Conservation (phyloP, 202 grass and related monocot genomes). For the Schoenoplectus tabernaemontani region DNA sequence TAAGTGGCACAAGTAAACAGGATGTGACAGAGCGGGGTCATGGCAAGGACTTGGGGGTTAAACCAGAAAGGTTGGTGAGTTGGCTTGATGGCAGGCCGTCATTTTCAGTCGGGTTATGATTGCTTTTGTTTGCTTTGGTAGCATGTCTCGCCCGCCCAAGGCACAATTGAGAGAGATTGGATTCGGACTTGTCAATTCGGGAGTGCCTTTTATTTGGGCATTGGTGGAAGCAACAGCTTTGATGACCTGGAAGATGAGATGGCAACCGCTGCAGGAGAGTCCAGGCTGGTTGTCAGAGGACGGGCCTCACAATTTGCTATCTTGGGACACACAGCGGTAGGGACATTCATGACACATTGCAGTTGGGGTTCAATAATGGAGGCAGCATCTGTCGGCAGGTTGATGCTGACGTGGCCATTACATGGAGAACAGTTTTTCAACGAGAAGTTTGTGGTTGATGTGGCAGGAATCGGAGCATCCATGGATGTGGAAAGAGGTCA, state of each 20-base stretch:
- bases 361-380: constrained; percentile 55
- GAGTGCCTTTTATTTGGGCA: constrained; percentile 51
- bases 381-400: constrained; percentile 32
- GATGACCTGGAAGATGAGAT: constrained; percentile 16
- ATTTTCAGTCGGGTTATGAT: constrained; percentile 48
- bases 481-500: constrained; percentile 28
- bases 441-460: constrained; percentile 46
- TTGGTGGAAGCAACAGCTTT: constrained; percentile 26
- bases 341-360: constrained; percentile 56
- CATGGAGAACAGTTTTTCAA: constrained; percentile 63
- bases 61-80: constrained; percentile 9
- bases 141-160: constrained; percentile 30
- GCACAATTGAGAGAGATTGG: constrained; percentile 52
- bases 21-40: constrained; percentile 30
- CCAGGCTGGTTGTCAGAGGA: constrained; percentile 31
- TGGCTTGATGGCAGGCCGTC: constrained; percentile 51
- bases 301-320: constrained; percentile 73
- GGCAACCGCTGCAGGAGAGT: background rate
- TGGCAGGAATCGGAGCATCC: constrained; percentile 23
- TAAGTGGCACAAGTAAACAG: constrained; percentile 32
- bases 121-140: constrained; percentile 67
- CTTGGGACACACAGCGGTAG: constrained; percentile 40
- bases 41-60: background rate
- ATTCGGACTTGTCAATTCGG: constrained; percentile 31
- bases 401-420: constrained; percentile 51